Conservation (phyloP, 371 early-diverging fungal species). For the Actinomortierella wolfii region DNA sequence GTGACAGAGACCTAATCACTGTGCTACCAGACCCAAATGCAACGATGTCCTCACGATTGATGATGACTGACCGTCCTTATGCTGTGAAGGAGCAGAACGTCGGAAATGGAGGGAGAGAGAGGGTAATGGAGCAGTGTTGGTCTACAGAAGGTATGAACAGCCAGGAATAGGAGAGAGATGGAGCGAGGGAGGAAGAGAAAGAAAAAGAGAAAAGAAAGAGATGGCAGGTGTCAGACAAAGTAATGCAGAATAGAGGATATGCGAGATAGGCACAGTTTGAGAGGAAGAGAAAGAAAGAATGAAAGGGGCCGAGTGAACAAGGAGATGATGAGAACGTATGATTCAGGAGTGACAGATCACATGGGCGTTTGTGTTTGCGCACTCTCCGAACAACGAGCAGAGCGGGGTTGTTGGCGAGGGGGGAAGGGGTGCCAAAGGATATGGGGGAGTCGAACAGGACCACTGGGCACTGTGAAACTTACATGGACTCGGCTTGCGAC, state of each 20-base stretch:
- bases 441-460: too few relatives aligned
- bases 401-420: neutral
- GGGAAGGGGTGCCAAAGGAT: too few relatives aligned
- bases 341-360: neutral
- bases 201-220: conserved; percentile 7
- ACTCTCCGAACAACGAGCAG: neutral
- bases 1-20: neutral
- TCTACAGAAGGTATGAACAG: too few relatives aligned
- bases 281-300: conserved; percentile 1
- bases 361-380: conserved; percentile 1
- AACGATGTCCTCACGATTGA: conserved; percentile 19
- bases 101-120: neutral
- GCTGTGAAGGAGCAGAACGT: conserved; percentile 8
- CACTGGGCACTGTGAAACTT: neutral
- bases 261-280: too few relatives aligned
- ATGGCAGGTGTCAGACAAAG: too few relatives aligned
- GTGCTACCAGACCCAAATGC: neutral
- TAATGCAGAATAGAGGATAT: too few relatives aligned
- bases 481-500: neutral
- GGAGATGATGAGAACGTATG: neutral
- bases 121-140: too few relatives aligned
- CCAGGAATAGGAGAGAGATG: neutral
- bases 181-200: neutral
- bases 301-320: conserved; percentile 1
- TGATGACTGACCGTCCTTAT: conserved; percentile 6